Conservation (phyloP, 306 rosid species). For the Clitoria ternatea region DNA sequence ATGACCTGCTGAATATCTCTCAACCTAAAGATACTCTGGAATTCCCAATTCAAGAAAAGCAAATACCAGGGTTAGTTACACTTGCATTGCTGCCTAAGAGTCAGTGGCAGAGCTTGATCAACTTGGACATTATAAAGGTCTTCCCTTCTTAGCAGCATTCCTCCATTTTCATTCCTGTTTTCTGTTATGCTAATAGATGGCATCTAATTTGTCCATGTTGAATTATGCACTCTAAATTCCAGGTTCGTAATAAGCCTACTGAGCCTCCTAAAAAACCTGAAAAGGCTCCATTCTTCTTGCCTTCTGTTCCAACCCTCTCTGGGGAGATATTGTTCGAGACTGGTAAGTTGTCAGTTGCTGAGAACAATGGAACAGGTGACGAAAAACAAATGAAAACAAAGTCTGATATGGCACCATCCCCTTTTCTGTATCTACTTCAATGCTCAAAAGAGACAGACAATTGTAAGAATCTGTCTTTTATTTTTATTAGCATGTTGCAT, state of each 20-base stretch:
- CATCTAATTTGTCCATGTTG: constrained; percentile 17
- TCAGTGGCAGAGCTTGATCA: constrained; percentile 91
- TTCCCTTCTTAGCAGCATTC: constrained; percentile 21
- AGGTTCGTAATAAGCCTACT: constrained; percentile 85
- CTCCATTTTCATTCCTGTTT: not conserved
- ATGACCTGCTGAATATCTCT: constrained; percentile 23
- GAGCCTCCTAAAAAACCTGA: constrained; percentile 94
- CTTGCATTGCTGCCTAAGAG: constrained; percentile 80
- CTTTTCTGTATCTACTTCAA: constrained; percentile 56
- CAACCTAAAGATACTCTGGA: constrained; percentile 33
- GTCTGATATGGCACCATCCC: constrained; percentile 35
- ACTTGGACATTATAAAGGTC: constrained; percentile 85
- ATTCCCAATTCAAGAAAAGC: constrained; percentile 40
- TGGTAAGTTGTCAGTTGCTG: constrained; percentile 36
- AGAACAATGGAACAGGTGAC: constrained; percentile 28
- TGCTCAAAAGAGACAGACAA: too few relatives aligned
- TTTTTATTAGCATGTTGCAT: constrained; percentile 1
- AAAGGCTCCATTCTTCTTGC: constrained; percentile 87
- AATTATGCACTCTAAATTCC: not conserved
- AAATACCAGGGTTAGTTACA: constrained; percentile 77
- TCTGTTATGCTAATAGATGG: not conserved
- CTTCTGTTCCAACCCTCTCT: constrained; percentile 71
- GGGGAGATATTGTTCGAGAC: constrained; percentile 83
- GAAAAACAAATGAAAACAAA: constrained; percentile 30
- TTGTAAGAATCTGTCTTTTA: constrained; percentile 43